Base-by-base conservation (phyloP, 257 asterid species). In the Ilex aquifolium region DNA sequence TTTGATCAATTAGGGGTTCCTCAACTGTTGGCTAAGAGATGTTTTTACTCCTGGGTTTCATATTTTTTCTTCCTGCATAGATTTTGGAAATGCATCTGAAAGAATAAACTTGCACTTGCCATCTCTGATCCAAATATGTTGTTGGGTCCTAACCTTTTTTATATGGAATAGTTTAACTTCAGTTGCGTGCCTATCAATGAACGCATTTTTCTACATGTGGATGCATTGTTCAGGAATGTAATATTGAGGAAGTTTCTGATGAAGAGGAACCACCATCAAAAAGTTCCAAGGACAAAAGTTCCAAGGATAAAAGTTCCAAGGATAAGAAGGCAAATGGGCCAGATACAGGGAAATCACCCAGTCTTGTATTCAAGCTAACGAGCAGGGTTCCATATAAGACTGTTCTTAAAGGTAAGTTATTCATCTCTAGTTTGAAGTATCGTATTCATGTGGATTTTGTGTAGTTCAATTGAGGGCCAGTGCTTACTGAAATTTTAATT, bases 341-440 rank as follows among this genome's bases (percentile, higher is more conserved):
- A 15, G 98, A 91, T 64, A 74, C 68, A 17, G 75, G 64, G 50
- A 92, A 92, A 82, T 39, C 72, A 69, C 95, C 93, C 61, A 87
- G 82, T 80, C 96, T 92, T 69, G 66, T 76, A 27, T 92, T 92
- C 83, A 88, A 87, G 72, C 62, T 92, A 65, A 85, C 93, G 9
- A 88, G 84, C 84, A 83, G 88, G 76, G 95, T 92, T 66, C 95
- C 82, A n/a, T 92, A 92, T 66, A 92, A 92, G 76, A 92, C 98
- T 50, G 93, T 92, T 76, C 85, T 92, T 10, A 90, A 90, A 84
- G 90, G 97, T 87, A 68, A 13, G 2, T 65, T 31, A 3, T 46
- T 14, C 52, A 46, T 10, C 6, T 46, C n/a, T 46, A 10, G n/a
- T 46, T 46, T 46, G 52, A 10, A 46, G 13, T 6, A 3, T 12